Evolutionary conservation across 208 protist species (phyloP), one percentile per base, ranked within the genome.

Genomic region (Crithidia expoeki): DNA sequence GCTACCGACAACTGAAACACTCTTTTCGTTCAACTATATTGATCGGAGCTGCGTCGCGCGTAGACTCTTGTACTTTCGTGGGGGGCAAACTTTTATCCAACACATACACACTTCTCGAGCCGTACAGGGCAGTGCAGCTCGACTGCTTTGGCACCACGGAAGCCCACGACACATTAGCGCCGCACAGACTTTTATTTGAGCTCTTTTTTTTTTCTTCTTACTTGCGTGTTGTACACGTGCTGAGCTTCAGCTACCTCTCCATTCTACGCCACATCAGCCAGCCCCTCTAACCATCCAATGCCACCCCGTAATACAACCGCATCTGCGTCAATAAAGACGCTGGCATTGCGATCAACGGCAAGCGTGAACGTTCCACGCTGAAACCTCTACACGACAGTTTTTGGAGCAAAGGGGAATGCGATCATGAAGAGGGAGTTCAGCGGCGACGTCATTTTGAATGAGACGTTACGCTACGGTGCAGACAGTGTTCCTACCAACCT

Each of bases 181-280:
- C 74, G 34, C 60, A 76, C 27, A 40, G 59, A 28, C 84, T 74
- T 49, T 56, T 81, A 70, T 25, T 55, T 4, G 44, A 76, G 65
- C 59, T 76, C n/a, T 57, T 89, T 21, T 75, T 56, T 1, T 74
- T 76, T n/a, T 57, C 86, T 21, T 75, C 61, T 1, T 74, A 84
- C 44, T 63, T 60, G 14, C 81, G 84, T 17, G 70, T 89, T 14
- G 61, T 86, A 6, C 71, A 76, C 25, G 47, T 84, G 21, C 68
- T 81, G 27, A 56, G 73, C 11, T 64, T 42, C 21, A 25, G 84
- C 19, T 86, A 81, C 68, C 42, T 59, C 42, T 69, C 78, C 12
- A 73, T 85, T 36, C 64, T 86, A 5, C 86, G 83, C 63, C 36
- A 42, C 61, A 76, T 89, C 23, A 74, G 84, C 30, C 50, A 84